A percentile compares a stretch with the other conserved stretches of the same genome.
phyloP scores from a whole-genome alignment of 768 basidiomycete species.

The Boletus vinaceobasis region DNA sequence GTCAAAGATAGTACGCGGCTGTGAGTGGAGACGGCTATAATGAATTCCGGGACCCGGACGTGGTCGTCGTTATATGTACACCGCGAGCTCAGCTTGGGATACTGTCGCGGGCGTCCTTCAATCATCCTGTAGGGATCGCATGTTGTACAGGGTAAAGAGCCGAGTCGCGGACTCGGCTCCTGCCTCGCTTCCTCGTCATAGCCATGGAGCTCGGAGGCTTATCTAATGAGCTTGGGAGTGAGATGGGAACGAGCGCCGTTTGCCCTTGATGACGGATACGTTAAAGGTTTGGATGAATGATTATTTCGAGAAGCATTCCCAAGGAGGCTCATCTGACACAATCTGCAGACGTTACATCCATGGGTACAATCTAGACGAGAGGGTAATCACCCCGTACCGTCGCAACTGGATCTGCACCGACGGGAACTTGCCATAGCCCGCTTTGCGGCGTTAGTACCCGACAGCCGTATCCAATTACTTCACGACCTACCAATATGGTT shows the following conservation, averaged over 20 bases:
- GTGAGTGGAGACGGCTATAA: slow-evolving; percentile 16
- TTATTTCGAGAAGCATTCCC: slow-evolving; percentile 15
- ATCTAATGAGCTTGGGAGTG: slow-evolving; percentile 28
- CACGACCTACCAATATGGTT: slow-evolving; percentile 29
- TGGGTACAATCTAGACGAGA: slow-evolving; percentile 10
- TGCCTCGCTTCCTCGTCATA: slow-evolving; percentile 5
- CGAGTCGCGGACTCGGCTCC: slow-evolving; percentile 10
- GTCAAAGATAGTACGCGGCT: slow-evolving; percentile 3
- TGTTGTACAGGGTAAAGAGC: slow-evolving; percentile 18
- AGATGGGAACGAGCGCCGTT: not conserved
- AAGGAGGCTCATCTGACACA: slow-evolving; percentile 19
- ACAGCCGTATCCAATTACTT: slow-evolving; percentile 30
- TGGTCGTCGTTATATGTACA: not conserved
- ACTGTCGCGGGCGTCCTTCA: not conserved
- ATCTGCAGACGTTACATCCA: slow-evolving; percentile 4
- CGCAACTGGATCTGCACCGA: slow-evolving; percentile 31
- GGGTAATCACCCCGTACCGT: slow-evolving; percentile 19
- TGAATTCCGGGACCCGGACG: slow-evolving; percentile 19
- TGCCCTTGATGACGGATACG: slow-evolving; percentile 12
- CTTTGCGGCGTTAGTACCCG: slow-evolving; percentile 34
- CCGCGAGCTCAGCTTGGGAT: not conserved
- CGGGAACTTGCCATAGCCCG: slow-evolving; percentile 23
- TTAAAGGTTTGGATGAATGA: slow-evolving; percentile 22
- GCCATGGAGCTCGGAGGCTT: slow-evolving; percentile 30
- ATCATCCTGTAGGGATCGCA: slow-evolving; percentile 6